Percentiles rank a stretch among this genome's conserved stretches.
Evolutionary conservation across 768 basidiomycete genomes (phyloP).

Genomic region (Antrodiella citrinella): DNA sequence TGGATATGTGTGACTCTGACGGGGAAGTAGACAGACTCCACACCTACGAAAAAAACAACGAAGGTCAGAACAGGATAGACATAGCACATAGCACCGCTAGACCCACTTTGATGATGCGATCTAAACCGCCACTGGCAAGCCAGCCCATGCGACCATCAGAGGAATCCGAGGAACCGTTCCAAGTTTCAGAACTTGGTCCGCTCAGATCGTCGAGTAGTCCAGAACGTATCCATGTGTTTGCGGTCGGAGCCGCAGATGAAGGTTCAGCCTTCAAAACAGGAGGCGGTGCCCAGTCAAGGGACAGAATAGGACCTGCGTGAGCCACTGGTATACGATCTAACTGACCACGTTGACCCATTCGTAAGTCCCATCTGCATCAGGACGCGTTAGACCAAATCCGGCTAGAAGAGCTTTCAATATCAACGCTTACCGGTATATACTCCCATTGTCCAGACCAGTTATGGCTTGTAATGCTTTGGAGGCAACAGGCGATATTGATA

Average conservation of each 20-base stretch:
- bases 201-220: conserved; percentile 18
- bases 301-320: conserved; percentile 62
- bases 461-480: conserved; percentile 63
- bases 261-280: conserved; percentile 10
- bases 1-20: conserved; percentile 41
- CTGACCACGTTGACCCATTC: conserved; percentile 67
- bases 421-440: conserved; percentile 44
- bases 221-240: conserved; percentile 12
- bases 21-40: conserved; percentile 59
- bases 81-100: conserved; percentile 1
- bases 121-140: conserved; percentile 74
- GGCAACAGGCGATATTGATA: conserved; percentile 61
- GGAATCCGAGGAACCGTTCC: conserved; percentile 8
- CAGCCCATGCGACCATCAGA: conserved; percentile 41
- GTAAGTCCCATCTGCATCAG: conserved; percentile 60
- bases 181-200: not conserved
- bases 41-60: conserved; percentile 34
- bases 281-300: conserved; percentile 61
- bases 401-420: not conserved
- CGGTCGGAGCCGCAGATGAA: conserved; percentile 6
- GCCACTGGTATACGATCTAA: conserved; percentile 69
- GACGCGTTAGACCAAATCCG: not conserved
- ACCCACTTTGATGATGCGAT: conserved; percentile 67
- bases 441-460: conserved; percentile 26
- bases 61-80: too few species aligned